phyloP scores from a whole-genome alignment of 1,284 basidiomycete species.

The Cryptococcus sp. region DNA sequence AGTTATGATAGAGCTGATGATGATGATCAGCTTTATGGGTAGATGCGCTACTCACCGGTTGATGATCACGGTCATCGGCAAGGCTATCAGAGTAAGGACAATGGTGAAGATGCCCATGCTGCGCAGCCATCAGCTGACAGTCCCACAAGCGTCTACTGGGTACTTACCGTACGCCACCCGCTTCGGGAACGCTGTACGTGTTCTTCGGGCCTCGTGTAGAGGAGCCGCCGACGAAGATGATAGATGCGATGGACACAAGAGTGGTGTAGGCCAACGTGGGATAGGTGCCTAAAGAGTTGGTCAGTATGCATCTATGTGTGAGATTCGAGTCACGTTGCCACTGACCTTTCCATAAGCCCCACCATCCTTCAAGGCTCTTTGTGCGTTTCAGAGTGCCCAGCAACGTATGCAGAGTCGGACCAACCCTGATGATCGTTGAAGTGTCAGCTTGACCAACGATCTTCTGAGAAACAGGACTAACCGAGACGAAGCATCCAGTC shows the following conservation, averaged over 20 bases:
- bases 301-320: background rate
- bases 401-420: constrained; percentile 51
- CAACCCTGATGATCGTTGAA: constrained; percentile 39
- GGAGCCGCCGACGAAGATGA: constrained; percentile 51
- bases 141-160: background rate
- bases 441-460: too few relatives aligned
- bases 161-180: constrained; percentile 64
- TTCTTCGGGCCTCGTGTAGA: constrained; percentile 57
- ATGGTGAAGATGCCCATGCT: constrained; percentile 52
- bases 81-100: constrained; percentile 68
- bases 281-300: constrained; percentile 58
- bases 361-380: constrained; percentile 75
- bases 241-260: constrained; percentile 42
- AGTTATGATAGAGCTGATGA: constrained; percentile 74
- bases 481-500: constrained; percentile 62
- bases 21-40: background rate
- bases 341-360: constrained; percentile 83
- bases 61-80: constrained; percentile 77
- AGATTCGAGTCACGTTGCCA: constrained; percentile 11
- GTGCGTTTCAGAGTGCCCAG: constrained; percentile 68
- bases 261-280: constrained; percentile 71
- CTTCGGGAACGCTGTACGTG: constrained; percentile 67
- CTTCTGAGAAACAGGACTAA: constrained; percentile 15
- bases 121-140: background rate
- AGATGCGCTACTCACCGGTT: constrained; percentile 63